Base-by-base conservation (phyloP, 495 filamentous ascomycete genomes). In the Arthonia radiata region DNA sequence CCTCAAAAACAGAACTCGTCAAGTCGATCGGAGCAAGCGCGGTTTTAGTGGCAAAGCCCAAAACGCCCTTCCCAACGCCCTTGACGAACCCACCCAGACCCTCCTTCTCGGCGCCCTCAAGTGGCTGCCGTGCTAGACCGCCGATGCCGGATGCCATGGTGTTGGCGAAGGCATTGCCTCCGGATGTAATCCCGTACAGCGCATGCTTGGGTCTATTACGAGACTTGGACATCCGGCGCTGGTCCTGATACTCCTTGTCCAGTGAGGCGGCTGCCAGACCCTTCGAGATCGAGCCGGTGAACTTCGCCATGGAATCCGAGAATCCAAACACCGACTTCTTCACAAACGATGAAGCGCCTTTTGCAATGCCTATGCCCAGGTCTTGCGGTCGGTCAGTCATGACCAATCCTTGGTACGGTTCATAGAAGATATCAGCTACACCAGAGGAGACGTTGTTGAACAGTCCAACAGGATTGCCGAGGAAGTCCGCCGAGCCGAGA, bases 401-500 rank as follows among this genome's bases (percentile, higher is more conserved):
- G 42, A 93, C 83, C 30, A 97, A 60, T 15, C 86, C 86, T 54
- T 97, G 86, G 44, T 93, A 93, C 12, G 86, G 86, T 43, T 94
- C 86, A 50, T 97, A 97, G 56, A 97, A 97, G 39, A 97, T 92
- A 38, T 89, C 86, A 13, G 77, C 77, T 18, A 97, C 76, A 27
- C 86, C 86, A 19, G 86, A 93, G 47, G 78, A 89, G 52, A 97
- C 71, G 38, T 83, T 97, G 53, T 90, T 94, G 64, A 97, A 97
- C 21, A 97, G 57, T 21, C 86, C 86, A 21, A 97, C 86, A 0
- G 86, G 86, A 41, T 97, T 97, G 18, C 86, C 86, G n/a, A 97
- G 57, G 61, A 97, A 92, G 49, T 97, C 86, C 4, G 86, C 86
- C 8, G 83, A 93, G 15, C 86, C 86, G 31, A 97, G 59, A 34